These are phyloP conservation scores for Mucor circinelloides DNA, from an alignment of 371 early-diverging fungal species.

Conservation along the genomic window DNA sequence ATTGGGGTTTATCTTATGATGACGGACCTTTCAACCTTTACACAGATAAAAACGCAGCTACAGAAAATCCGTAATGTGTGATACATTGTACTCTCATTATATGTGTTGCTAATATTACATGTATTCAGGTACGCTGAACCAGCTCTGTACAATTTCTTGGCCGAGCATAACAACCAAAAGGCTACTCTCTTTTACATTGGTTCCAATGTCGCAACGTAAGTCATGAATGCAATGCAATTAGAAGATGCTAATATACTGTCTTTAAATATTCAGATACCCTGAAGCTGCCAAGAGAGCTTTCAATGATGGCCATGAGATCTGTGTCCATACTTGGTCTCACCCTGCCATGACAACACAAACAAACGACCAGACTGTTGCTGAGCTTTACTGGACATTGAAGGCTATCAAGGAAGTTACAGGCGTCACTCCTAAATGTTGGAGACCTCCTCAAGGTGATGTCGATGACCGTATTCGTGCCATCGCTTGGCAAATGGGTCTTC, in stretches of 20 bases:
- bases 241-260: conserved; percentile 20
- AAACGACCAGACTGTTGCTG: conserved; percentile 58
- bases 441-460: conserved; percentile 59
- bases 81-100: neutral
- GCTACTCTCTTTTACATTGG: conserved; percentile 46
- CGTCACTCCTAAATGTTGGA: conserved; percentile 56
- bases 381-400: conserved; percentile 55
- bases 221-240: neutral
- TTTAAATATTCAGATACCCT: conserved; percentile 28
- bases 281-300: conserved; percentile 32
- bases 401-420: conserved; percentile 59
- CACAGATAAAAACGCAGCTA: conserved; percentile 5
- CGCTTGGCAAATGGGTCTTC: conserved; percentile 56
- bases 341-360: conserved; percentile 54
- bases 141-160: conserved; percentile 41
- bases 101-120: neutral
- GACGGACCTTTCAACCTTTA: conserved; percentile 35
- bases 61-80: conserved; percentile 26
- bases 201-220: conserved; percentile 45
- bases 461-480: conserved; percentile 57
- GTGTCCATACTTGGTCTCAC: conserved; percentile 62
- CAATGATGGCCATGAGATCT: conserved; percentile 32
- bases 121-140: conserved; percentile 30
- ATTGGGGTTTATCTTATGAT: conserved; percentile 38
- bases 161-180: conserved; percentile 26